A percentile compares a stretch with the other conserved stretches of the same genome.
phyloP scores from a whole-genome alignment of 176 grass and related monocot genomes.

The Dactylis glomerata region DNA sequence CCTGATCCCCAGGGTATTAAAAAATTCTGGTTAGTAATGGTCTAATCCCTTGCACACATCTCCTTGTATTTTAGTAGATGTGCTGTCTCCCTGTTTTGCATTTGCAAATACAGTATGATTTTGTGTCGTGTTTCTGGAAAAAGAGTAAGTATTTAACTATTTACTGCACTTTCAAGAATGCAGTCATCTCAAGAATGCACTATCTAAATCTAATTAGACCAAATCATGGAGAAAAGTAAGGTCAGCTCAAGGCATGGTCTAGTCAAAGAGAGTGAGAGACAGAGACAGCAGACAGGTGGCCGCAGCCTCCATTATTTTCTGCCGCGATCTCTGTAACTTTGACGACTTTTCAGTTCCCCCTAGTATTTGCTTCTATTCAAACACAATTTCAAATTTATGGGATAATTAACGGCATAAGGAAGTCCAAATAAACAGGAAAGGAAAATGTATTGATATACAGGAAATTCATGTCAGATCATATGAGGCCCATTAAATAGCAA shows the following conservation, averaged over 20 bases:
- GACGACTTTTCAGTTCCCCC: not conserved
- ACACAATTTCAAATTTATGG: not conserved
- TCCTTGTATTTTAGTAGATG: slow-evolving; percentile 38
- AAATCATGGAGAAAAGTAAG: slow-evolving; percentile 33
- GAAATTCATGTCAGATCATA: not conserved
- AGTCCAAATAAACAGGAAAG: not conserved
- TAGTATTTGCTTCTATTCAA: not conserved
- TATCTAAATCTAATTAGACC: slow-evolving; percentile 10
- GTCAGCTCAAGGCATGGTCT: not conserved
- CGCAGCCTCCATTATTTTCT: slow-evolving; percentile 22
- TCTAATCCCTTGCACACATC: slow-evolving; percentile 21
- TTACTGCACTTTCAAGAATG: slow-evolving; percentile 7
- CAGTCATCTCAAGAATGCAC: not conserved
- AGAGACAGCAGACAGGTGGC: not conserved
- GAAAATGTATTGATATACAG: not conserved
- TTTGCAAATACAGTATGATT: not conserved
- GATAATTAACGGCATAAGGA: not conserved
- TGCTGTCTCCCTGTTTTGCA: slow-evolving; percentile 8
- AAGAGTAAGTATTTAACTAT: not conserved
- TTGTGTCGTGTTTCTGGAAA: not conserved
- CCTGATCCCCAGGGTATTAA: not conserved
- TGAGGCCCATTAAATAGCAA: not conserved
- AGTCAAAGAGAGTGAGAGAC: not conserved
- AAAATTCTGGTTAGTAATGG: not conserved
- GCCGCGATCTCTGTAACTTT: slow-evolving; percentile 23